Percentiles rank a stretch among this genome's conserved stretches.
Conservation (phyloP, 1,284 basidiomycete genomes). For the Leccinum pachyderme region DNA sequence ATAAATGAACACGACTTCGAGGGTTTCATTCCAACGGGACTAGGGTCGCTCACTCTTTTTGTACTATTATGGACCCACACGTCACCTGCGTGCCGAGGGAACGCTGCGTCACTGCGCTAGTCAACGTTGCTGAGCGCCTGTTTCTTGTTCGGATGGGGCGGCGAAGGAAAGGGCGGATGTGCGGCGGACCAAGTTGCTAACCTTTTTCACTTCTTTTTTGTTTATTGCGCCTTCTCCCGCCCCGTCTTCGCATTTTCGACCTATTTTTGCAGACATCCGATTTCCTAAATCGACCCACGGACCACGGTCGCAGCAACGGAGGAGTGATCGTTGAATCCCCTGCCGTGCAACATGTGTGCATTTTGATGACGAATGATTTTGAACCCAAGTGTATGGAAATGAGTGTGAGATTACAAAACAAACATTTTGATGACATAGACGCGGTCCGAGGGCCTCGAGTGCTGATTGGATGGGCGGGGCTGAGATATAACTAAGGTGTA, state of each 20-base stretch:
- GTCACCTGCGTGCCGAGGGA: slow-evolving; percentile 12
- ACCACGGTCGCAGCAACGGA: not conserved
- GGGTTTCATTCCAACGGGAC: slow-evolving; percentile 8
- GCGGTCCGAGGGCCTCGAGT: not conserved
- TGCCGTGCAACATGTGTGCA: slow-evolving; percentile 16
- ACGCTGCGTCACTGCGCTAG: slow-evolving; percentile 20
- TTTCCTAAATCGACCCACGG: slow-evolving; percentile 7
- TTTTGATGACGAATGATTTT: slow-evolving; percentile 4
- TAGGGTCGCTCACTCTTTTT: slow-evolving; percentile 19
- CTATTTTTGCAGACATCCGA: not conserved
- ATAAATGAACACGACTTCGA: not conserved
- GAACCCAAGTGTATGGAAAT: not conserved
- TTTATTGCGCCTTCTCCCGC: not conserved
- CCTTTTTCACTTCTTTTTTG: not conserved
- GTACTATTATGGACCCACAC: slow-evolving; percentile 16
- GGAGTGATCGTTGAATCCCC: slow-evolving; percentile 7
- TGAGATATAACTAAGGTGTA: too few species aligned
- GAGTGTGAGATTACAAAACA: slow-evolving; percentile 20
- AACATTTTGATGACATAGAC: not conserved
- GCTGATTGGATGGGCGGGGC: not conserved
- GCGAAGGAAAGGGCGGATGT: not conserved
- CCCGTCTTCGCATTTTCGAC: not conserved
- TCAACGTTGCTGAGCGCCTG: not conserved
- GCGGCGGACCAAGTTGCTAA: not conserved
- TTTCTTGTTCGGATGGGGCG: slow-evolving; percentile 8